phyloP scores from a whole-genome alignment of 352 stramenopile species.

The Globisporangium megalacanthum region DNA sequence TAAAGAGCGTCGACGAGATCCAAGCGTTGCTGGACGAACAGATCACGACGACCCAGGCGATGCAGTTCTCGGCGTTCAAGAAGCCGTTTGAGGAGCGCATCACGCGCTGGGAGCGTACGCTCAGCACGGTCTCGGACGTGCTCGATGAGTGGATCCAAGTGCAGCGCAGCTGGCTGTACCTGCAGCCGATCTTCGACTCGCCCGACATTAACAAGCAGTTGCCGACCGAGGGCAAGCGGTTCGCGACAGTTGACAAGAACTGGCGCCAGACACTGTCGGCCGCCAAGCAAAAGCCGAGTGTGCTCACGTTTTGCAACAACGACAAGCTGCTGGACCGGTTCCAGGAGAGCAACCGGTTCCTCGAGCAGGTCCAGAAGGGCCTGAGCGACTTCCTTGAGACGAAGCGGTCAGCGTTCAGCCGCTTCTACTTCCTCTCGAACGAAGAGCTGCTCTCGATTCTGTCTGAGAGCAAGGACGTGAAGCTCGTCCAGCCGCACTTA shows the following conservation, averaged over 20 bases:
- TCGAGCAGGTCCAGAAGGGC: conserved; percentile 95
- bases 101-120: conserved; percentile 85
- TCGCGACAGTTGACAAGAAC: conserved; percentile 94
- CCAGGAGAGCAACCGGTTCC: conserved; percentile 90
- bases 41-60: conserved; percentile 93
- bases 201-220: conserved; percentile 96
- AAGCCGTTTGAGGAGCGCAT: conserved; percentile 93
- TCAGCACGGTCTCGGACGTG: conserved; percentile 90
- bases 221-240: conserved; percentile 91
- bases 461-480: conserved; percentile 94
- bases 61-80: conserved; percentile 95
- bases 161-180: conserved; percentile 94
- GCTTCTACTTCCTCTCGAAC: conserved; percentile 96
- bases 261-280: conserved; percentile 88
- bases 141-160: conserved; percentile 94
- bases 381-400: conserved; percentile 95
- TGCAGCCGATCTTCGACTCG: conserved; percentile 95
- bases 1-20: conserved; percentile 94
- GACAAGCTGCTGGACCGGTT: conserved; percentile 90
- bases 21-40: conserved; percentile 93
- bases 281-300: conserved; percentile 80
- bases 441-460: conserved; percentile 94
- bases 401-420: conserved; percentile 89
- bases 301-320: conserved; percentile 92
- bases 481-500: conserved; percentile 92